Percentiles rank a stretch among this genome's conserved stretches.
These are phyloP conservation scores for Monascus purpureus DNA, from an alignment of 495 filamentous ascomycete genomes.

Conservation along the genomic window DNA sequence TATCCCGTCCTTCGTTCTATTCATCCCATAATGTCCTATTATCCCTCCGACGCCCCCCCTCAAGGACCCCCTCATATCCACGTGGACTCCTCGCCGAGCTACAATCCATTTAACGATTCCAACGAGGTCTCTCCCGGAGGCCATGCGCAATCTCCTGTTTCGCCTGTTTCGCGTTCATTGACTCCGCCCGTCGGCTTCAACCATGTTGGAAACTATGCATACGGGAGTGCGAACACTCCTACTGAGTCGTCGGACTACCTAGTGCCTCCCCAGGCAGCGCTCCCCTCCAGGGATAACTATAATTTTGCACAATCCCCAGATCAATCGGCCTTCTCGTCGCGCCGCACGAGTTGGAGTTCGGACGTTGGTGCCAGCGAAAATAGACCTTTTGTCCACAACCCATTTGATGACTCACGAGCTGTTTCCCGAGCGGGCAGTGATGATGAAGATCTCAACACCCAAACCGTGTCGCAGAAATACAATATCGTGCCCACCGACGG, in stretches of 20 bases:
- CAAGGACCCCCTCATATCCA: too few species aligned
- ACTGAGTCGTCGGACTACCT: constrained; percentile 46
- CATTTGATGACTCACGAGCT: constrained; percentile 41
- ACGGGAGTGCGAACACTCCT: constrained; percentile 15
- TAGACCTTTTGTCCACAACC: constrained; percentile 21
- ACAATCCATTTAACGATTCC: constrained; percentile 1
- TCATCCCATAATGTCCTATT: too few species aligned
- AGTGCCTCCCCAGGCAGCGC: constrained; percentile 38
- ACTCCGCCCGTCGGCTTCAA: not conserved
- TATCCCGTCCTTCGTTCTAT: too few species aligned
- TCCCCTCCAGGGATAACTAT: constrained; percentile 32
- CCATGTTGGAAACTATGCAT: constrained; percentile 1
- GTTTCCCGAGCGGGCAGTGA: constrained; percentile 50
- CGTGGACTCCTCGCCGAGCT: too few species aligned
- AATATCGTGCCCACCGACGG: constrained; percentile 63
- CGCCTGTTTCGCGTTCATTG: constrained; percentile 2
- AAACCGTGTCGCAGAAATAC: constrained; percentile 67
- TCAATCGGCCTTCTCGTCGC: constrained; percentile 26
- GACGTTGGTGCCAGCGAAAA: constrained; percentile 42
- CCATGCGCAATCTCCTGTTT: not conserved
- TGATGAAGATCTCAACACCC: constrained; percentile 55
- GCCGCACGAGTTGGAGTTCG: constrained; percentile 50
- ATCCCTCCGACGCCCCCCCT: too few species aligned
- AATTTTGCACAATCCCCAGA: constrained; percentile 27
- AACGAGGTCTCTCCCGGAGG: not conserved